Conservation (phyloP, 2,329 filamentous ascomycete species). For the Epichloe bromicola region DNA sequence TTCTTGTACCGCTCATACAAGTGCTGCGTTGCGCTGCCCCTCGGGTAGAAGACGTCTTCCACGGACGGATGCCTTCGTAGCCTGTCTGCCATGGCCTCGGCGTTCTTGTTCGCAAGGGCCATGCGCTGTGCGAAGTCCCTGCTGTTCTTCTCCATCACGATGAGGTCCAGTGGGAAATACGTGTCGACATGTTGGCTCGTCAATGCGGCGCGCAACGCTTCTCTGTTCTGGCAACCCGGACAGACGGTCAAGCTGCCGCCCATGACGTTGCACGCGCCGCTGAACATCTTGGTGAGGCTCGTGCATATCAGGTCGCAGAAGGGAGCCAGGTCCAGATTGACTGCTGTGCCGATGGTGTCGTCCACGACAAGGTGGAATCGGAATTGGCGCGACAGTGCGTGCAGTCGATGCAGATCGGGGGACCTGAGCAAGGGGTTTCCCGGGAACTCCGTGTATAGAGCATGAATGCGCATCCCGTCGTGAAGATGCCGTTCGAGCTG, state of each 20-base stretch:
- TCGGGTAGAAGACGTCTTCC: slow-evolving; percentile 27
- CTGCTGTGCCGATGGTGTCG: slow-evolving; percentile 31
- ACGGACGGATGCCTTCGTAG: slow-evolving; percentile 12
- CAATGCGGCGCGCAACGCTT: slow-evolving; percentile 14
- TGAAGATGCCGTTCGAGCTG: slow-evolving; percentile 24
- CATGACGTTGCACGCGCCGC: slow-evolving; percentile 40
- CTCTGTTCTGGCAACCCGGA: slow-evolving; percentile 24
- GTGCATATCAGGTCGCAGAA: slow-evolving; percentile 36
- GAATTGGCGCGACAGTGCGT: slow-evolving; percentile 20
- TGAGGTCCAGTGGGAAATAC: slow-evolving; percentile 13
- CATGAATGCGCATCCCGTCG: slow-evolving; percentile 25
- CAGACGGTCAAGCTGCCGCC: slow-evolving; percentile 33
- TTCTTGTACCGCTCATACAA: slow-evolving; percentile 18
- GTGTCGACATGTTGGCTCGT: slow-evolving; percentile 11
- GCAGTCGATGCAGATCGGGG: slow-evolving; percentile 15
- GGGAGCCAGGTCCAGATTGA: slow-evolving; percentile 31
- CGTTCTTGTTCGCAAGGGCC: slow-evolving; percentile 13
- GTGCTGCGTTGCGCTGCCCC: slow-evolving; percentile 23
- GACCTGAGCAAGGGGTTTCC: slow-evolving; percentile 19
- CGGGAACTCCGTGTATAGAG: slow-evolving; percentile 33
- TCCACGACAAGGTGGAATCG: slow-evolving; percentile 29
- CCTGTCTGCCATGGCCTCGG: slow-evolving; percentile 15
- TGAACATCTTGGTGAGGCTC: slow-evolving; percentile 42
- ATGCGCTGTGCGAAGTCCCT: slow-evolving; percentile 23
- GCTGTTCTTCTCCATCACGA: slow-evolving; percentile 27